phyloP scores from a whole-genome alignment of 352 stramenopile genomes.

The Thalassiosira livingstoniorum region DNA sequence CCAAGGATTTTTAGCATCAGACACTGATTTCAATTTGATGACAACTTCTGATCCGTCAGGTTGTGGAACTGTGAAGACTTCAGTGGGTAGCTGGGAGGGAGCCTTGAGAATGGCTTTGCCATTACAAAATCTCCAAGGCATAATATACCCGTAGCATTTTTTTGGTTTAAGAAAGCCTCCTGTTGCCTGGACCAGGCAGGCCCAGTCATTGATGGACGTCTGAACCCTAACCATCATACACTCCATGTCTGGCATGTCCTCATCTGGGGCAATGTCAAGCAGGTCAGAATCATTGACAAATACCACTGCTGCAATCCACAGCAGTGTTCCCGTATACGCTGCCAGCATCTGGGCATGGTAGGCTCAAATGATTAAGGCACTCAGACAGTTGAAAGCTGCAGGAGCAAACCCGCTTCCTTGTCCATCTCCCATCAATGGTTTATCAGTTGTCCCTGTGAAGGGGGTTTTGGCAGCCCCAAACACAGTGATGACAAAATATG shows the following conservation, averaged over 20 bases:
- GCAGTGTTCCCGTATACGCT: neutral
- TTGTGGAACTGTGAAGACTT: neutral
- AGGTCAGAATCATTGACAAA: constrained; percentile 24
- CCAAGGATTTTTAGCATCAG: neutral
- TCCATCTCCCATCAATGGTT: neutral
- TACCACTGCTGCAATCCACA: constrained; percentile 12
- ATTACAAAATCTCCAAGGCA: neutral
- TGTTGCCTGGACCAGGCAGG: neutral
- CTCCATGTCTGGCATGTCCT: neutral
- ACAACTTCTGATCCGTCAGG: neutral
- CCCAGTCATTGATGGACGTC: neutral
- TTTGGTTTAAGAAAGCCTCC: constrained; percentile 15
- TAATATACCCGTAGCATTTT: constrained; percentile 28
- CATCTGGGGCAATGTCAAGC: neutral
- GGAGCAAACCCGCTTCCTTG: constrained; percentile 18
- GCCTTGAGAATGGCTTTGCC: neutral
- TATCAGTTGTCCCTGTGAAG: constrained; percentile 4
- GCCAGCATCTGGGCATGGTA: neutral
- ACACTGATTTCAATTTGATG: neutral
- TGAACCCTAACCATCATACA: constrained; percentile 11
- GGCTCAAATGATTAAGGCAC: neutral
- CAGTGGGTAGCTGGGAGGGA: neutral
- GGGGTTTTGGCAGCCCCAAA: constrained; percentile 2
- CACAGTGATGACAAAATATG: constrained; percentile 14
- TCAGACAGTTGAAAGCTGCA: constrained; percentile 3